These are phyloP conservation scores for Chaetomium olivaceum DNA, from an alignment of 2,329 filamentous ascomycete species.

Conservation along the genomic window DNA sequence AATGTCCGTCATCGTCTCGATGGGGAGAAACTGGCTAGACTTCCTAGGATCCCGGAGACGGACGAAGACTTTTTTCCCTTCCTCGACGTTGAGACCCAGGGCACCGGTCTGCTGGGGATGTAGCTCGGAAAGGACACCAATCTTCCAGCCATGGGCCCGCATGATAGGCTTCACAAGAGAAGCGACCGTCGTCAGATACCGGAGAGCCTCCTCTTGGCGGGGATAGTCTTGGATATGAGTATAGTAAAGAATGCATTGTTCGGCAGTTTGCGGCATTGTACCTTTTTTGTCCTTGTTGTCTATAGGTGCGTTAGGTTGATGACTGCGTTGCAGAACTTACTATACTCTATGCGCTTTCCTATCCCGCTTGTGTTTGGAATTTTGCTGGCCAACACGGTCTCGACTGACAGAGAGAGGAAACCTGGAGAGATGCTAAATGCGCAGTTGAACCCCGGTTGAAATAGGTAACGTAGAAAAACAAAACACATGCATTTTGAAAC, in stretches of 20 bases:
- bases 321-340: conserved; percentile 9
- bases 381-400: no score
- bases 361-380: no score
- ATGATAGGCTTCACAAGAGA: conserved; percentile 94
- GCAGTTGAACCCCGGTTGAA: no score
- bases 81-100: conserved; percentile 76
- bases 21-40: conserved; percentile 71
- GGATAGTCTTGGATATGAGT: conserved; percentile 51
- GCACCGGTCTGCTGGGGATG: conserved; percentile 73
- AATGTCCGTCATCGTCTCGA: conserved; percentile 82
- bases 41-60: conserved; percentile 77
- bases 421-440: no score
- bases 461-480: no score
- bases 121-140: conserved; percentile 80
- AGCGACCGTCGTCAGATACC: conserved; percentile 74
- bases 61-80: conserved; percentile 76
- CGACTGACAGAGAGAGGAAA: no score
- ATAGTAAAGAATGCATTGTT: conserved; percentile 50
- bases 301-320: neutral
- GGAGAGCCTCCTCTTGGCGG: conserved; percentile 52
- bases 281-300: neutral
- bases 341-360: neutral
- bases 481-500: no score
- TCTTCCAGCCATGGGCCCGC: conserved; percentile 79
- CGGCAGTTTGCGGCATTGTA: conserved; percentile 44